Evolutionary conservation across 2,329 filamentous ascomycete genomes (phyloP).

Genomic region (Plenodomus biglobosus): DNA sequence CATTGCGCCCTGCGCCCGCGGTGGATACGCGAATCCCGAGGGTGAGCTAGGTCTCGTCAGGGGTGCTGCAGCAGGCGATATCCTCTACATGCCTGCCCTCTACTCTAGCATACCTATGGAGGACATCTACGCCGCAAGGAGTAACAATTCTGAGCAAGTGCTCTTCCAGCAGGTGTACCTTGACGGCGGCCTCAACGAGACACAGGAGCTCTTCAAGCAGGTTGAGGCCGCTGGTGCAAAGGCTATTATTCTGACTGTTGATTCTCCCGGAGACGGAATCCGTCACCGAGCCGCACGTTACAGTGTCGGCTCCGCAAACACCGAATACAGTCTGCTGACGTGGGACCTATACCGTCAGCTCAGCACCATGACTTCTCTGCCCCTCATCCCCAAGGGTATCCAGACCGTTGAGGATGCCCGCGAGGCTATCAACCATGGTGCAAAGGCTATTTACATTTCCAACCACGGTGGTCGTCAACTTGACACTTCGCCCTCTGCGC

Average conservation of each 20-base stretch:
- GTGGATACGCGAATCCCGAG: slow-evolving; percentile 49
- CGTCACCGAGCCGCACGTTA: slow-evolving; percentile 41
- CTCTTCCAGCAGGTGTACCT: slow-evolving; percentile 49
- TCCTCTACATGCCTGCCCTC: slow-evolving; percentile 54
- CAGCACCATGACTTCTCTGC: slow-evolving; percentile 41
- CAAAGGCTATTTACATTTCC: slow-evolving; percentile 45
- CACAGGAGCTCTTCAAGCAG: slow-evolving; percentile 33
- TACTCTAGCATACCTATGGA: slow-evolving; percentile 36
- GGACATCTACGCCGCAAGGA: slow-evolving; percentile 13
- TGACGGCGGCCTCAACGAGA: slow-evolving; percentile 33
- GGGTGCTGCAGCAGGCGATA: slow-evolving; percentile 52
- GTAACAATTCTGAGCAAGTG: slow-evolving; percentile 25
- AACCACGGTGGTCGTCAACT: slow-evolving; percentile 48
- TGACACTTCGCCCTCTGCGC: slow-evolving; percentile 62
- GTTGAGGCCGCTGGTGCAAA: slow-evolving; percentile 43
- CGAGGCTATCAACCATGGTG: slow-evolving; percentile 40
- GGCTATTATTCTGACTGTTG: slow-evolving; percentile 48
- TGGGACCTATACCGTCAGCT: slow-evolving; percentile 42
- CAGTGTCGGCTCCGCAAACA: slow-evolving; percentile 35
- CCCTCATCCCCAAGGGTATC: slow-evolving; percentile 47
- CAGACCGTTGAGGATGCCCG: slow-evolving; percentile 46
- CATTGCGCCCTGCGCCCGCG: slow-evolving; percentile 50
- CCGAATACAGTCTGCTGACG: slow-evolving; percentile 35
- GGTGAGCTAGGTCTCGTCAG: slow-evolving; percentile 56
- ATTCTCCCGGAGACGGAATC: slow-evolving; percentile 45